These are phyloP conservation scores for Aspergillus eucalypticola DNA, from an alignment of 2,329 filamentous ascomycete genomes.

Conservation along the genomic window DNA sequence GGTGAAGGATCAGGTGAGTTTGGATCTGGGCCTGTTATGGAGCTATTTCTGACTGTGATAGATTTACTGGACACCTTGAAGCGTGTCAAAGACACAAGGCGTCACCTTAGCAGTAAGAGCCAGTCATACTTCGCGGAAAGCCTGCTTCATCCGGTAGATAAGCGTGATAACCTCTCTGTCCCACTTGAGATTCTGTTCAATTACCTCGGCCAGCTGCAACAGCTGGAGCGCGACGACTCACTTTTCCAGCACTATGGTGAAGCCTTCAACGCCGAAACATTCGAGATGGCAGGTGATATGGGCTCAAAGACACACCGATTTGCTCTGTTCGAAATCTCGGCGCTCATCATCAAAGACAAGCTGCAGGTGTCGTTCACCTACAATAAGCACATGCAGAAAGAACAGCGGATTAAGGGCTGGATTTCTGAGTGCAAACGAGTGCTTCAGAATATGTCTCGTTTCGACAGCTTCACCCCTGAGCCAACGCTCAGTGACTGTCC, in stretches of 20 bases:
- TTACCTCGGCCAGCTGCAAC: conserved; percentile 41
- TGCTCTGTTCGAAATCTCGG: conserved; percentile 54
- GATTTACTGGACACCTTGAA: conserved; percentile 36
- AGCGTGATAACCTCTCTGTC: conserved; percentile 36
- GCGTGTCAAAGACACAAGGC: conserved; percentile 42
- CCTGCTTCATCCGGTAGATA: conserved; percentile 30
- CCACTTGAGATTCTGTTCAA: conserved; percentile 46
- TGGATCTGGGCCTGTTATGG: background rate
- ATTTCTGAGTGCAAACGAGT: conserved; percentile 41
- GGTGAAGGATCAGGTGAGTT: conserved; percentile 28
- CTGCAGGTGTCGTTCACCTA: conserved; percentile 53
- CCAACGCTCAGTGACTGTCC: conserved; percentile 47
- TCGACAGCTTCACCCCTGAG: conserved; percentile 30
- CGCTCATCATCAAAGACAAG: conserved; percentile 49
- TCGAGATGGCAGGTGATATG: conserved; percentile 46
- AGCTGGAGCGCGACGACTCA: conserved; percentile 48
- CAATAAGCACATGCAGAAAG: conserved; percentile 50
- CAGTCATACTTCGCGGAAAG: conserved; percentile 39
- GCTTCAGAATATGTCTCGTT: conserved; percentile 32
- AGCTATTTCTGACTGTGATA: conserved; percentile 16
- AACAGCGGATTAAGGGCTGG: conserved; percentile 46
- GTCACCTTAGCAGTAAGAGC: conserved; percentile 34
- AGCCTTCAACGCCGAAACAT: conserved; percentile 30
- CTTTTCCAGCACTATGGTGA: conserved; percentile 46
- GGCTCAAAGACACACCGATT: conserved; percentile 47